Percentiles rank a stretch among this genome's conserved stretches.
These are phyloP conservation scores for Pyrus betulifolia DNA, from an alignment of 306 rosid species.

Conservation along the genomic window DNA sequence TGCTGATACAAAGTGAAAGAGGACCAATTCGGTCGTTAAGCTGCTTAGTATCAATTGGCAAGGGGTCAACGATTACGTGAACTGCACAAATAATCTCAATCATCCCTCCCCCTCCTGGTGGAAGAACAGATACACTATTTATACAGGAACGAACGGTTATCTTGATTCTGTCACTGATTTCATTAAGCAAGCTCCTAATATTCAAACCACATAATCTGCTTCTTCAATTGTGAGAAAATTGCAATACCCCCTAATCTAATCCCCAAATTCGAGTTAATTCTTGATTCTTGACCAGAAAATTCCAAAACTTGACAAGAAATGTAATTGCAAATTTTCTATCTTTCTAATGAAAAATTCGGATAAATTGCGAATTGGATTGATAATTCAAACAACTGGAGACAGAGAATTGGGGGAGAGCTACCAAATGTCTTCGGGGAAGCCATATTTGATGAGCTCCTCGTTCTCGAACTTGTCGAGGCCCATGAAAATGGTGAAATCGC, in stretches of 20 bases:
- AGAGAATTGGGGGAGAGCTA: conserved; percentile 11
- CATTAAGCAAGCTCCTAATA: not conserved
- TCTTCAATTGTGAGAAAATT: not conserved
- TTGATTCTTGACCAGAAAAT: not conserved
- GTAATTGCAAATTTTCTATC: not conserved
- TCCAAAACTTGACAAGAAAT: not conserved
- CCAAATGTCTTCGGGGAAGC: conserved; percentile 93
- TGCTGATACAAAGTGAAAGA: not conserved
- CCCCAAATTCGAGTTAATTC: not conserved
- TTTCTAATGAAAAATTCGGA: not conserved
- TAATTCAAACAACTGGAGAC: not conserved
- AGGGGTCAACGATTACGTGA: no score
- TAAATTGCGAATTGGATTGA: not conserved
- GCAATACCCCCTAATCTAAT: not conserved
- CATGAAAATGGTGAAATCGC: conserved; percentile 96
- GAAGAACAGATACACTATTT: no score
- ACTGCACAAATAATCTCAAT: no score
- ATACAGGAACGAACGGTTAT: no score
- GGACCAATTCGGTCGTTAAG: not conserved
- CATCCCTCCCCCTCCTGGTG: not conserved
- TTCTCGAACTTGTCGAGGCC: conserved; percentile 97
- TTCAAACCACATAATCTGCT: not conserved
- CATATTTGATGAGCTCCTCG: conserved; percentile 97
- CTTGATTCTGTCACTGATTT: not conserved
- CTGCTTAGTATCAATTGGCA: no score